Evolutionary conservation across 2,329 filamentous ascomycete genomes (phyloP).

Genomic region (Fusarium verrucosum): DNA sequence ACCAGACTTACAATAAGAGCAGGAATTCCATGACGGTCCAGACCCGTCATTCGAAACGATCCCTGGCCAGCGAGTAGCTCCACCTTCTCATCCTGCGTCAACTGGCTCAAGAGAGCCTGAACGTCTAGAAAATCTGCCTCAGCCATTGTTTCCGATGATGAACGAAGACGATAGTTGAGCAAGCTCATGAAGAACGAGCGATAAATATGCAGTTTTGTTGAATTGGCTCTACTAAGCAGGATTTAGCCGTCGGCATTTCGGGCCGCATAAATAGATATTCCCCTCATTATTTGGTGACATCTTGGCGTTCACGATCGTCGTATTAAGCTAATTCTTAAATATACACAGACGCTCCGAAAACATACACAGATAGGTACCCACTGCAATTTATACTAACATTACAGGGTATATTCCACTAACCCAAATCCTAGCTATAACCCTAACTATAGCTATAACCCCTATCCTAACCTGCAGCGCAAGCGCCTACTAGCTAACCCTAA

Average conservation of each 20-base stretch:
- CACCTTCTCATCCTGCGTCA: constrained; percentile 37
- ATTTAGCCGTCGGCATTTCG: constrained; percentile 34
- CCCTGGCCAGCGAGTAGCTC: constrained; percentile 36
- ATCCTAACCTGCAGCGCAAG: too few relatives aligned
- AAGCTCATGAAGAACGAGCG: background rate
- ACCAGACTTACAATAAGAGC: constrained; percentile 24
- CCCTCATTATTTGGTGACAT: constrained; percentile 3
- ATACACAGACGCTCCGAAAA: too few relatives aligned
- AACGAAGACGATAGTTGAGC: too few relatives aligned
- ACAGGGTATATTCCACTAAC: too few relatives aligned
- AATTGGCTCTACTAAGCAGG: background rate
- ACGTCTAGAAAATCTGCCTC: constrained; percentile 12
- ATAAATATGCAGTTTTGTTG: background rate
- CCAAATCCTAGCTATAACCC: too few relatives aligned
- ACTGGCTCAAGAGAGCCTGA: constrained; percentile 17
- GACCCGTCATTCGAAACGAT: constrained; percentile 33
- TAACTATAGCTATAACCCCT: too few relatives aligned
- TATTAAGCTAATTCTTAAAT: background rate
- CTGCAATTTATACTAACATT: too few relatives aligned
- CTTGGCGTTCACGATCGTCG: constrained; percentile 13
- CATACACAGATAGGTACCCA: too few relatives aligned
- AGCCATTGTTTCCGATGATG: background rate
- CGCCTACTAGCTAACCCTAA: too few relatives aligned
- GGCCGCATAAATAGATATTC: constrained; percentile 16
- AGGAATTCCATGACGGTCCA: constrained; percentile 24